Evolutionary conservation across 2,329 filamentous ascomycete genomes (phyloP).

Genomic region (Fusarium hainanense): DNA sequence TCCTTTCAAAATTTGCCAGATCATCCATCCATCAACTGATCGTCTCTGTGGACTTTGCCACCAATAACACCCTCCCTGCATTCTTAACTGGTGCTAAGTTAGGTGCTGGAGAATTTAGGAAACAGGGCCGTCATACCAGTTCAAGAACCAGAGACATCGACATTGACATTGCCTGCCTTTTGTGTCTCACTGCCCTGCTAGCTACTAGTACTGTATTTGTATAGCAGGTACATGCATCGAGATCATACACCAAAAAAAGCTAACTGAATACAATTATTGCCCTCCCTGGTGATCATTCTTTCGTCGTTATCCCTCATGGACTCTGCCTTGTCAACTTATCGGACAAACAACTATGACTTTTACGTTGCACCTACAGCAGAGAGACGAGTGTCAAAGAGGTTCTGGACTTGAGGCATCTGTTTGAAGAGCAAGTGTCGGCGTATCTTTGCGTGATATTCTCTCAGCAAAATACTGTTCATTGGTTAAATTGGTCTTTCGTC

Average conservation of each 20-base stretch:
- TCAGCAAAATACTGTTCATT: neutral
- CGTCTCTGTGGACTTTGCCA: conserved; percentile 27
- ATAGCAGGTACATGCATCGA: neutral
- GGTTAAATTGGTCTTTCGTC: neutral
- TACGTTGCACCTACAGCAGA: neutral
- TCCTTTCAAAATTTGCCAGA: conserved; percentile 1
- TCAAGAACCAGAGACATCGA: conserved; percentile 16
- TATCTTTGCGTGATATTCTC: neutral
- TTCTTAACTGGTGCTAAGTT: conserved; percentile 15
- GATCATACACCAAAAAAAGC: neutral
- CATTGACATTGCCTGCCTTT: conserved; percentile 4
- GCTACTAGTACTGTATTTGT: neutral
- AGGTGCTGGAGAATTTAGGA: conserved; percentile 8
- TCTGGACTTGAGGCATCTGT: neutral
- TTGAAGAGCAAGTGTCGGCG: neutral
- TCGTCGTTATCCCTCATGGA: neutral
- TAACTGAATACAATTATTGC: conserved; percentile 3
- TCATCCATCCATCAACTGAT: conserved; percentile 11
- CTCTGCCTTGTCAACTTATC: neutral
- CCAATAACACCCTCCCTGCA: conserved; percentile 21
- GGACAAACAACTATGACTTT: neutral
- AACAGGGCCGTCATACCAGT: conserved; percentile 30
- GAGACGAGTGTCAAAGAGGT: neutral
- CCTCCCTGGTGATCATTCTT: conserved; percentile 12
- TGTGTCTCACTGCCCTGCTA: conserved; percentile 31